A percentile compares a stretch with the other conserved stretches of the same genome.
Conservation (phyloP, 139 green algal genomes). For the Micromonas pusilla region DNA sequence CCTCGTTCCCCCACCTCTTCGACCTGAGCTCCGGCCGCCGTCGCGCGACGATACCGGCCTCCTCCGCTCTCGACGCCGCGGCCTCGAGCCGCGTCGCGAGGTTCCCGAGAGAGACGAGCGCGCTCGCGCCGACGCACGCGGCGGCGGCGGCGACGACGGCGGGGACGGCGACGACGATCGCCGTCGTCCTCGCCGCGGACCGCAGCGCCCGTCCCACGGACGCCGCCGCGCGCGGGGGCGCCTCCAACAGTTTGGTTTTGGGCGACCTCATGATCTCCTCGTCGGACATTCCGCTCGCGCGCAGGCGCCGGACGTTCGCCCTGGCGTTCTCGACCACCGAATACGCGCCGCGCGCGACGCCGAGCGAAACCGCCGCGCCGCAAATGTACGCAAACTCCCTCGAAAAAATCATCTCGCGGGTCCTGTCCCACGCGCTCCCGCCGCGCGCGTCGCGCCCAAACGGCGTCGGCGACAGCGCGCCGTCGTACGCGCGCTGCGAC, state of each 20-base stretch:
- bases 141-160: background rate
- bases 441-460: too few species aligned
- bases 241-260: background rate
- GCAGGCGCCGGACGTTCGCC: too few species aligned
- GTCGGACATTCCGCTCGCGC: too few species aligned
- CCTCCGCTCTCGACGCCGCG: background rate
- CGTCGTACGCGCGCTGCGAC: slow-evolving; percentile 1
- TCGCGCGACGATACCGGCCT: too few species aligned
- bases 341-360: too few species aligned
- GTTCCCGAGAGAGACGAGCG: background rate
- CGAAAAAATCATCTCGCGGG: too few species aligned
- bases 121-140: background rate
- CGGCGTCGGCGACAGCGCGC: background rate
- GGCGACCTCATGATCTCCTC: background rate
- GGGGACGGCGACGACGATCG: background rate
- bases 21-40: too few species aligned
- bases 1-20: too few species aligned
- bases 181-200: background rate
- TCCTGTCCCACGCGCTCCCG: too few species aligned
- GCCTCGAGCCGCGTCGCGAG: background rate
- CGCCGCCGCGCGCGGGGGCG: background rate
- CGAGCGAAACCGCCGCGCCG: too few species aligned
- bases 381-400: too few species aligned
- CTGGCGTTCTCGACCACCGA: too few species aligned
- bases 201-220: background rate